phyloP scores from a whole-genome alignment of 768 basidiomycete species.

The Sutorius australiensis region DNA sequence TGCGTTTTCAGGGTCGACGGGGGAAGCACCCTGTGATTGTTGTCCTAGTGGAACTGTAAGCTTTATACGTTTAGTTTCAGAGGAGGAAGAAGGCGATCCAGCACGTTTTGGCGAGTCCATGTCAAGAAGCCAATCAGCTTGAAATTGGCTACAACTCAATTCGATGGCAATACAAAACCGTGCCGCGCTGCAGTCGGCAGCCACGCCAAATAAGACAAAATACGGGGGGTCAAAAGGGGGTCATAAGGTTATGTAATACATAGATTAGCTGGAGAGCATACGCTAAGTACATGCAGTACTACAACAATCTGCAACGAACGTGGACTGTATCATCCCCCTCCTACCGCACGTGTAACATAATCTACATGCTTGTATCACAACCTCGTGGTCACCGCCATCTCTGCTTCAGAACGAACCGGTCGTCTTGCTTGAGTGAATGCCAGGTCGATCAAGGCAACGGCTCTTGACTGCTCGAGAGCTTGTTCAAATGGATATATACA shows the following conservation, averaged over 20 bases:
- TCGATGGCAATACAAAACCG: constrained; percentile 5
- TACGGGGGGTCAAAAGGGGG: constrained; percentile 14
- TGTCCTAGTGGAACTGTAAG: constrained; percentile 45
- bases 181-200: constrained; percentile 2
- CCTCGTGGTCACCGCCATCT: neutral
- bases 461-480: constrained; percentile 79
- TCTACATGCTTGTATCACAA: neutral
- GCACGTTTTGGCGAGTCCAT: constrained; percentile 70
- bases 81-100: constrained; percentile 51
- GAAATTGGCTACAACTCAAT: constrained; percentile 20
- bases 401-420: neutral
- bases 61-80: constrained; percentile 57
- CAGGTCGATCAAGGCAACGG: constrained; percentile 47
- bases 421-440: neutral
- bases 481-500: constrained; percentile 87
- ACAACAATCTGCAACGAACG: neutral
- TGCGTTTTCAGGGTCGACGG: constrained; percentile 76
- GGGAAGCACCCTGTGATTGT: constrained; percentile 60
- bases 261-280: neutral
- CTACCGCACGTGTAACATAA: neutral
- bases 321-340: neutral
- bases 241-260: neutral
- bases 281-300: neutral
- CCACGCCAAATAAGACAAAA: constrained; percentile 18
- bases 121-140: constrained; percentile 23